Evolutionary conservation across 2,329 filamentous ascomycete species (phyloP).

Genomic region (Fusarium sp.): DNA sequence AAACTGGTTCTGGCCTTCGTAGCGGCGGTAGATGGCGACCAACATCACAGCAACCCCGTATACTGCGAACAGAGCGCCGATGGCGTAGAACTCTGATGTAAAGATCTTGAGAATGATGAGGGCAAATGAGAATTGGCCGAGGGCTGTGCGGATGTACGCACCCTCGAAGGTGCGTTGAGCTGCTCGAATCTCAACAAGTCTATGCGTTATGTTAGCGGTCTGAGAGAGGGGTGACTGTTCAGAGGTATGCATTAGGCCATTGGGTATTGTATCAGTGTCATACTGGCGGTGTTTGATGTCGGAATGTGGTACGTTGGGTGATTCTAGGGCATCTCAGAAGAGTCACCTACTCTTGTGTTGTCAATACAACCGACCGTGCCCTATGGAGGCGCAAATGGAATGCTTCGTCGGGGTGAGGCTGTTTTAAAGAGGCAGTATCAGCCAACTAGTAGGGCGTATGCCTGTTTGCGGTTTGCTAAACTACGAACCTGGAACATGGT

Average conservation of each 20-base stretch:
- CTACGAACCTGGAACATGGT: slow-evolving; percentile 44
- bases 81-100: slow-evolving; percentile 93
- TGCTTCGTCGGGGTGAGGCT: slow-evolving; percentile 74
- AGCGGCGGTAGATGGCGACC: slow-evolving; percentile 84
- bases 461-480: slow-evolving; percentile 2
- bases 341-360: slow-evolving; percentile 72
- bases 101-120: slow-evolving; percentile 93
- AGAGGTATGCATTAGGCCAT: not conserved
- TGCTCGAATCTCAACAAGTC: slow-evolving; percentile 91
- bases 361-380: slow-evolving; percentile 83
- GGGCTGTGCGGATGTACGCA: slow-evolving; percentile 92
- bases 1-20: slow-evolving; percentile 94
- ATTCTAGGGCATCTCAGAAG: not conserved
- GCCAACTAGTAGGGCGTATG: slow-evolving; percentile 1
- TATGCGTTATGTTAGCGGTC: slow-evolving; percentile 39
- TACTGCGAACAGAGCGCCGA: slow-evolving; percentile 93
- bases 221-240: not conserved
- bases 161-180: slow-evolving; percentile 97
- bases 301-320: not conserved
- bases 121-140: slow-evolving; percentile 94
- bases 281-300: too few relatives aligned
- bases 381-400: slow-evolving; percentile 85
- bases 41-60: slow-evolving; percentile 87
- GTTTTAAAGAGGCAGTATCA: slow-evolving; percentile 20
- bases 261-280: not conserved